Evolutionary conservation across 768 basidiomycete genomes (phyloP), one percentile per base, ranked within the genome.

Genomic region (Kwoniella botswanensis): DNA sequence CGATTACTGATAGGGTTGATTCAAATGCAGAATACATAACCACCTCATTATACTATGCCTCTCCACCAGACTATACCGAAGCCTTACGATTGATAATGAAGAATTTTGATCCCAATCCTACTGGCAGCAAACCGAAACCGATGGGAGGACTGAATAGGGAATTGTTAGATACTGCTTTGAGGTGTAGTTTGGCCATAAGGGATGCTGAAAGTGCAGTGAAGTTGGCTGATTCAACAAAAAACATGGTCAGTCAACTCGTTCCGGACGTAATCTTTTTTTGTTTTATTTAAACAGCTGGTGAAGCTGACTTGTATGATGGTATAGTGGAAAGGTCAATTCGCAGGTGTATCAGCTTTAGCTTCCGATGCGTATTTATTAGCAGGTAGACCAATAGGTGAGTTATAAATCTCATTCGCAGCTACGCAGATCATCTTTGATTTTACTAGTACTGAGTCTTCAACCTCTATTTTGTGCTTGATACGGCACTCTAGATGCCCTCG

Each of bases 111-210:
- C 65, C 71, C 0, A 26, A 17, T 7, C 41, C 64, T 22, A 26
- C 35, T 35, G 35, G 35, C 35, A 35, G 35, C 35, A 56, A 29
- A 26, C 26, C n/a, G 22, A 70, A 72, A 41, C 41, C 72, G 1
- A 44, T 74, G 12, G 73, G 62, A 13, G 70, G 68, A 18, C 60
- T 80, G 41, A 57, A 67, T 4, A 42, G 71, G 21, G 79, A 80
- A 44, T 50, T 75, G 41, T 29, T 80, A 2, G 79, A 80, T 59
- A 74, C 59, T 17, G 76, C 72, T 18, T 75, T 76, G 2, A 67
- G 73, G 18, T 72, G 68, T 9, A 71, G 74, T 6, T 24, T 76
- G 11, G 58, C 35, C 0, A 42, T 50, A n/a, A 57, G 53, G 1
- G 76, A 80, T 66, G 11, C 22, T 4, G 61, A 57, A 1, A 54